Conservation (phyloP, 1,139 yeast species). For the Protomyces inouyei region DNA sequence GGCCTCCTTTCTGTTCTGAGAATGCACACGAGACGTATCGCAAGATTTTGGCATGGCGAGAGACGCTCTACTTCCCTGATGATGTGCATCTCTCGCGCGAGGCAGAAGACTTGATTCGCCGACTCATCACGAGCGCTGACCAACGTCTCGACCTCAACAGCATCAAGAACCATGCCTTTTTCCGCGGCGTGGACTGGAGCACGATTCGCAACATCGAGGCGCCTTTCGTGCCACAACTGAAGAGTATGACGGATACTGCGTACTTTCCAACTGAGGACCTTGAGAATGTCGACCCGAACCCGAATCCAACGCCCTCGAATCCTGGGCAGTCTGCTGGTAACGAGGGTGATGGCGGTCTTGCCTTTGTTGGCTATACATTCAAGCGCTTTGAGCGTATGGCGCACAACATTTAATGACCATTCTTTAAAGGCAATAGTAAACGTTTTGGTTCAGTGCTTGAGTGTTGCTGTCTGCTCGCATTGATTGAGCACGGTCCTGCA, state of each 20-base stretch:
- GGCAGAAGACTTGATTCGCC: constrained; percentile 83
- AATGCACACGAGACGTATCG: constrained; percentile 98
- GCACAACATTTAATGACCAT: not conserved
- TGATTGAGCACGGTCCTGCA: too few relatives aligned
- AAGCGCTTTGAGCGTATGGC: constrained; percentile 30
- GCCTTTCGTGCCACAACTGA: constrained; percentile 80
- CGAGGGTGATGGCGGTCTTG: constrained; percentile 26
- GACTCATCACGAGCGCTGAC: constrained; percentile 77
- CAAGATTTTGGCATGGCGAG: constrained; percentile 93
- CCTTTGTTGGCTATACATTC: constrained; percentile 32
- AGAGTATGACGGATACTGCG: constrained; percentile 89
- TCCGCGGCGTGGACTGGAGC: constrained; percentile 79
- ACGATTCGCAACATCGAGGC: constrained; percentile 89
- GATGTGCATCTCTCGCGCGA: constrained; percentile 92
- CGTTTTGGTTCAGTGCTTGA: too few relatives aligned
- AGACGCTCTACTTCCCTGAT: constrained; percentile 87
- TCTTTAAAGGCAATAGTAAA: not conserved
- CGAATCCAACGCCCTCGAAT: constrained; percentile 29
- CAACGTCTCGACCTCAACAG: constrained; percentile 90
- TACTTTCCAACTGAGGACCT: constrained; percentile 98
- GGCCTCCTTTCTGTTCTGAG: constrained; percentile 99
- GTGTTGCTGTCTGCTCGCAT: too few relatives aligned
- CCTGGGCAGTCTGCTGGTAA: constrained; percentile 37
- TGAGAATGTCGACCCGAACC: constrained; percentile 67
- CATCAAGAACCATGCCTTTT: constrained; percentile 71